A percentile compares a stretch with the other conserved stretches of the same genome.
phyloP scores from a whole-genome alignment of 768 basidiomycete species.

The Mycena rebaudengoi region DNA sequence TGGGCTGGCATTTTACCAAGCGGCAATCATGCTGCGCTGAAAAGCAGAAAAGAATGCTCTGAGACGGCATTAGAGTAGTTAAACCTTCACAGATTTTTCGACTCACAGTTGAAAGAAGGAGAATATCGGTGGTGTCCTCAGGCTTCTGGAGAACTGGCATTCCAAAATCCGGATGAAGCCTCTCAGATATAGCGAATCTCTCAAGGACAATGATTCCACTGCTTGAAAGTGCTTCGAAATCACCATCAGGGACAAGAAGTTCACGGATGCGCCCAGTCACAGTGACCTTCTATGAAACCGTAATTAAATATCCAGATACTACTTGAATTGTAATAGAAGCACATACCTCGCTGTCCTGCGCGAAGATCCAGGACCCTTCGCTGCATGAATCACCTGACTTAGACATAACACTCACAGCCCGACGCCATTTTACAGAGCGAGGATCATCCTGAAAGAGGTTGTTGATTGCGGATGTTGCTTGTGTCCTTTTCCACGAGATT shows the following conservation, averaged over 20 bases:
- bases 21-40: constrained; percentile 30
- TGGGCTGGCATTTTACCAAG: not conserved
- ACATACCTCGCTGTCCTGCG: not conserved
- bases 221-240: not conserved
- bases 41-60: constrained; percentile 5
- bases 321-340: not conserved
- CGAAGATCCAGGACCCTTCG: not conserved
- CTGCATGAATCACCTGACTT: not conserved
- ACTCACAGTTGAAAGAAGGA: not conserved
- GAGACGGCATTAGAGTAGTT: not conserved
- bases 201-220: not conserved
- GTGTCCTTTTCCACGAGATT: not conserved
- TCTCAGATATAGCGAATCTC: not conserved
- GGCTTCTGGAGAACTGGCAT: not conserved
- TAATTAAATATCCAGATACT: not conserved
- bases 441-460: not conserved
- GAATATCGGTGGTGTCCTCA: not conserved
- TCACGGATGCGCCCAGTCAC: not conserved
- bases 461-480: not conserved
- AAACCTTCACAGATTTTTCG: not conserved
- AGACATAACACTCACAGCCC: not conserved
- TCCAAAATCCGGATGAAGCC: not conserved
- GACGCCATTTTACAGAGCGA: not conserved
- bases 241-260: not conserved
- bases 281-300: not conserved